Percentiles rank a stretch among this genome's conserved stretches.
These are phyloP conservation scores for Solanum corneliomulleri DNA, from an alignment of 257 asterid species.

Conservation along the genomic window DNA sequence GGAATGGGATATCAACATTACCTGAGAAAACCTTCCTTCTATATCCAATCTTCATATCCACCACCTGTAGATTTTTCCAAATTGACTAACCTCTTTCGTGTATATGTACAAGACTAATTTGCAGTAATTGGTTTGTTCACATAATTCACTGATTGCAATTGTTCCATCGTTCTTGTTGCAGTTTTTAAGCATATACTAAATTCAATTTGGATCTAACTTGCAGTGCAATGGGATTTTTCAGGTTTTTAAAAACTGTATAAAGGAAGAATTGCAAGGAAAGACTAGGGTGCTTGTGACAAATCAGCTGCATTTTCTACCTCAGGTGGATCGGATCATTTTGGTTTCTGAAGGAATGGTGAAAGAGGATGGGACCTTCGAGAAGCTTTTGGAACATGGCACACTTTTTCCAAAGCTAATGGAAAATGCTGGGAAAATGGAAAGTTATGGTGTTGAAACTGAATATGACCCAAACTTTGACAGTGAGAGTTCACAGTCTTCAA, in stretches of 20 bases:
- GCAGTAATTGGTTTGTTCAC: not conserved
- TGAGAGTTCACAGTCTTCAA: conserved; percentile 20
- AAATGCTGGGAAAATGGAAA: conserved; percentile 83
- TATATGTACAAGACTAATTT: not conserved
- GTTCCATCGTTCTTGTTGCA: not conserved
- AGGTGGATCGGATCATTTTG: conserved; percentile 64
- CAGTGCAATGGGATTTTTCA: conserved; percentile 7
- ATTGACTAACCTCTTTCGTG: not conserved
- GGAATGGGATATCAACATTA: not conserved
- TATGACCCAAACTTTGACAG: conserved; percentile 12
- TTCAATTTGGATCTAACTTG: not conserved
- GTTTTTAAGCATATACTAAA: not conserved
- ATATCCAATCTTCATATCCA: not conserved
- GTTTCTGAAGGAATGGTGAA: conserved; percentile 65
- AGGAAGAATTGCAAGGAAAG: conserved; percentile 62
- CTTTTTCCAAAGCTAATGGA: conserved; percentile 74
- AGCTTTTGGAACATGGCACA: conserved; percentile 50
- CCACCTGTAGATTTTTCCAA: not conserved
- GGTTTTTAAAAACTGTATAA: conserved; percentile 74
- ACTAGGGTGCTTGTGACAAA: conserved; percentile 85
- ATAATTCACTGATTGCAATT: not conserved
- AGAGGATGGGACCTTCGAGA: conserved; percentile 83
- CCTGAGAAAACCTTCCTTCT: not conserved
- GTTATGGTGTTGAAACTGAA: conserved; percentile 41
- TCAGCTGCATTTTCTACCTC: conserved; percentile 84